phyloP scores from a whole-genome alignment of 129 eudicot species.

The carrot (Daucus carota) region DNA sequence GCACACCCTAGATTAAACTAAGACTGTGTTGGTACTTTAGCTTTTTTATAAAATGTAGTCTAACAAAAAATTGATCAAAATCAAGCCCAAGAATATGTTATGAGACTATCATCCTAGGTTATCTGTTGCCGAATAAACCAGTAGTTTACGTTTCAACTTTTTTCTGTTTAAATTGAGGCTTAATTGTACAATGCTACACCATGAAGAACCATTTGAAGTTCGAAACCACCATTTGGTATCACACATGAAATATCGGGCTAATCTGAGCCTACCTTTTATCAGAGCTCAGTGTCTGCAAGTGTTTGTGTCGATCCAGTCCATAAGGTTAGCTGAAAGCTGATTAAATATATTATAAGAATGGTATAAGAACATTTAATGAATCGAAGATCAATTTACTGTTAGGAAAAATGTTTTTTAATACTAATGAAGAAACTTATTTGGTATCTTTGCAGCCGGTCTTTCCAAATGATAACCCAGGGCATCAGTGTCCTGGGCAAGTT shows the following conservation, averaged over 20 bases:
- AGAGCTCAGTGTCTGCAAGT: not conserved
- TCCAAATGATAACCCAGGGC: slow-evolving; percentile 18
- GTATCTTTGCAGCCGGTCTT: slow-evolving; percentile 38
- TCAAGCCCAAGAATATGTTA: not conserved
- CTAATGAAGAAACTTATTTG: not conserved
- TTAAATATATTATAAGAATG: not conserved
- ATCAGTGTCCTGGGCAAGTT: slow-evolving; percentile 44
- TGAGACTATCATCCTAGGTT: not conserved
- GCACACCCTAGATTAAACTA: not conserved
- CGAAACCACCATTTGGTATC: not conserved
- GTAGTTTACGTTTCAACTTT: not conserved
- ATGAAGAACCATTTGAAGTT: not conserved
- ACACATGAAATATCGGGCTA: not conserved
- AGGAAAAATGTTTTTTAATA: too few species aligned
- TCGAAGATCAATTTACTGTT: not conserved
- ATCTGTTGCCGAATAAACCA: not conserved
- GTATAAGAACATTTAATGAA: not conserved
- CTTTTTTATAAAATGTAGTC: not conserved
- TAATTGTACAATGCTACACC: not conserved
- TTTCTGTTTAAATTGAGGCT: not conserved
- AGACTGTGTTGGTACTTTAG: not conserved
- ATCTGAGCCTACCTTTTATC: not conserved
- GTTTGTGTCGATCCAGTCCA: not conserved
- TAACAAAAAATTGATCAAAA: not conserved
- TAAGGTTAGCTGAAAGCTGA: not conserved